Conservation (phyloP, 2,329 filamentous ascomycete species). For the Calonectria hongkongensis region DNA sequence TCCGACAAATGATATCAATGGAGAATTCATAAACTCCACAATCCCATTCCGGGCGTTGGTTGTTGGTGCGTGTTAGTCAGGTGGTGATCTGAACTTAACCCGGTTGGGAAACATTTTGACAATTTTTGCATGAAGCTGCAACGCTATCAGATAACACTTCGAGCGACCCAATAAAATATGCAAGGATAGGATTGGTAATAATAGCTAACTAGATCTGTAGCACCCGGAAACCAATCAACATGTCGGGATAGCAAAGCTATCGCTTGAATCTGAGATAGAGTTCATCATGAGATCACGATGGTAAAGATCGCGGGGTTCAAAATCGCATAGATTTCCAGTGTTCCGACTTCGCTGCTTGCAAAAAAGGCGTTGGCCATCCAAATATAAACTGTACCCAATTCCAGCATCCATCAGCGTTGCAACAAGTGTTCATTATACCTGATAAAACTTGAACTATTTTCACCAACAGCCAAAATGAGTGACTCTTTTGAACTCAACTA, state of each 20-base stretch:
- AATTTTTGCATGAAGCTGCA: constrained; percentile 9
- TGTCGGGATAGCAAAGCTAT: neutral
- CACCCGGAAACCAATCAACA: neutral
- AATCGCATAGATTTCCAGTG: neutral
- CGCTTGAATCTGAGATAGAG: neutral
- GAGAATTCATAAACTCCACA: no score
- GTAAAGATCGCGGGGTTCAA: neutral
- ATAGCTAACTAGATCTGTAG: neutral
- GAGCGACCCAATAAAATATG: neutral
- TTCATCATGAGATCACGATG: neutral
- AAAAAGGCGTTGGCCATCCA: neutral
- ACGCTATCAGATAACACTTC: neutral
- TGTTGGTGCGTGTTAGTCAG: neutral
- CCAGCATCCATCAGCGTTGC: neutral
- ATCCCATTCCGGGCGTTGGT: neutral
- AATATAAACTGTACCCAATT: neutral
- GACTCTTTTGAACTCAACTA: neutral
- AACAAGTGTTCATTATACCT: no score
- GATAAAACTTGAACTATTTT: no score
- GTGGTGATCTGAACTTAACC: neutral
- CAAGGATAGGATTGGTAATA: neutral
- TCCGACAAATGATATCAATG: no score
- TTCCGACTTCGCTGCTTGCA: neutral
- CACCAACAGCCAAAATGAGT: neutral
- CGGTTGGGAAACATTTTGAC: constrained; percentile 1